Percentiles rank a stretch among this genome's conserved stretches.
Evolutionary conservation across 2,329 filamentous ascomycete genomes (phyloP).

Genomic region (Penicillium sp.): DNA sequence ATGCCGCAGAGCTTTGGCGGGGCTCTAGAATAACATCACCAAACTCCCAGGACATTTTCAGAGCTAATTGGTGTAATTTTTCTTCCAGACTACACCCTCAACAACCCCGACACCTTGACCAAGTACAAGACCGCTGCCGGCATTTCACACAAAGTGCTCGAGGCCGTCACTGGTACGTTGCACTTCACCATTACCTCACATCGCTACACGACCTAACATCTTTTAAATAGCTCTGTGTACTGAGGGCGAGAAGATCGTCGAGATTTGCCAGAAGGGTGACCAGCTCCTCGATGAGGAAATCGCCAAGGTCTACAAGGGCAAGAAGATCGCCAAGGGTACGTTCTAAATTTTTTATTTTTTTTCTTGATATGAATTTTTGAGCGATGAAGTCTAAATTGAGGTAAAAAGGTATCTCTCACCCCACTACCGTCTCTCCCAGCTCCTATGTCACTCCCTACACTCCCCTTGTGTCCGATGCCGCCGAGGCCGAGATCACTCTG

Average conservation of each 20-base stretch:
- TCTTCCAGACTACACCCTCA: conserved; percentile 75
- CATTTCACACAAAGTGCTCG: conserved; percentile 94
- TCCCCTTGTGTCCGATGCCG: conserved; percentile 79
- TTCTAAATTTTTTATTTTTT: conserved; percentile 13
- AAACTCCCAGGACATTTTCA: neutral
- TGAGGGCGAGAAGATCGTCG: conserved; percentile 87
- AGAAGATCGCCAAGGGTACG: conserved; percentile 89
- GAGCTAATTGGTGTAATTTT: conserved; percentile 18
- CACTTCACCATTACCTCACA: conserved; percentile 3
- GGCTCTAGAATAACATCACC: conserved; percentile 12
- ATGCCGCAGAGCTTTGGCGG: conserved; percentile 20
- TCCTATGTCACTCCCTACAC: conserved; percentile 97
- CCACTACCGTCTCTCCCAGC: conserved; percentile 90
- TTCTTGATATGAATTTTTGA: neutral
- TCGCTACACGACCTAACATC: conserved; percentile 21
- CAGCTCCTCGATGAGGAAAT: conserved; percentile 92
- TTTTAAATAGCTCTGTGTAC: conserved; percentile 60
- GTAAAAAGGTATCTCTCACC: conserved; percentile 75
- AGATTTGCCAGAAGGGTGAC: conserved; percentile 94
- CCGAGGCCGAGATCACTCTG: conserved; percentile 76
- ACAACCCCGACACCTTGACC: conserved; percentile 90
- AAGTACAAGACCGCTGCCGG: conserved; percentile 97
- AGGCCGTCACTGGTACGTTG: conserved; percentile 66
- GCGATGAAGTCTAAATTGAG: neutral
- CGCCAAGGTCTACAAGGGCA: conserved; percentile 94